Conservation (phyloP, 148 eudicot genomes). For the Rhododendron mucronatum region DNA sequence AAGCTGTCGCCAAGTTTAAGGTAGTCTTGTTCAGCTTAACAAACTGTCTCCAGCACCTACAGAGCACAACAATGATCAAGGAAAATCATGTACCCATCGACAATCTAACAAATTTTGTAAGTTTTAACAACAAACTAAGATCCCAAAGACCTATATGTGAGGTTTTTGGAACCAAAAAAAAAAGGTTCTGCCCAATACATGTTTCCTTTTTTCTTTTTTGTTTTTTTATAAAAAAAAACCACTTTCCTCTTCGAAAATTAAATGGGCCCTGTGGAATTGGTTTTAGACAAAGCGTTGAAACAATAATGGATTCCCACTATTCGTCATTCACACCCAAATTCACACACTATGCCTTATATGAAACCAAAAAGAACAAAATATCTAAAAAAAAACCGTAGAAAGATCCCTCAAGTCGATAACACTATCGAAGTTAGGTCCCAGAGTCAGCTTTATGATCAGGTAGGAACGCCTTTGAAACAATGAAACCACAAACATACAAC, state of each 20-base stretch:
- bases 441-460: background rate
- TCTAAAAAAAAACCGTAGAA: background rate
- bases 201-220: background rate
- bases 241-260: background rate
- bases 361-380: background rate
- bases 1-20: slow-evolving; percentile 47
- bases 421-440: background rate
- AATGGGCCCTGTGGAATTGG: background rate
- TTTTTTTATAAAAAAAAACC: background rate
- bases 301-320: background rate
- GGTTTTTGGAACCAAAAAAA: background rate
- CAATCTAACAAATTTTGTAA: background rate
- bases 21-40: slow-evolving; percentile 56
- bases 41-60: slow-evolving; percentile 82
- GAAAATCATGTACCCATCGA: background rate
- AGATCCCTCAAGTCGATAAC: background rate
- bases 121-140: background rate
- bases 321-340: background rate
- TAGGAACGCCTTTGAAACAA: background rate
- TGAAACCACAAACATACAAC: background rate
- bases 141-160: background rate
- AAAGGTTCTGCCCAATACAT: no score
- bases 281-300: background rate
- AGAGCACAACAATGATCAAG: background rate
- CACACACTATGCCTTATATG: background rate